phyloP scores from a whole-genome alignment of 129 eudicot genomes.

The Flaveria ramosissima region DNA sequence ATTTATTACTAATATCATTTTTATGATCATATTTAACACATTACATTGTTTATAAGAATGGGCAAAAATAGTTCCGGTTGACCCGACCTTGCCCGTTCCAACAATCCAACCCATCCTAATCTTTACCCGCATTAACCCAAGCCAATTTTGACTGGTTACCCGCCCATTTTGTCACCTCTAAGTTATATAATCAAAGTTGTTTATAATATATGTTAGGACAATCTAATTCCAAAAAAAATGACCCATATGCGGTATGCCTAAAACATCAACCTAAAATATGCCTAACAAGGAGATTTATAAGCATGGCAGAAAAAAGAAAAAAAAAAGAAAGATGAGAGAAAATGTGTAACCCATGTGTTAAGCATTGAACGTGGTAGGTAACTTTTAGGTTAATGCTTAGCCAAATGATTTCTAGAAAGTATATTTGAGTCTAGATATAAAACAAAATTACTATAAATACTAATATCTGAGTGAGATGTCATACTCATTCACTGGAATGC shows the following conservation, averaged over 20 bases:
- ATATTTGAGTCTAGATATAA: not conserved
- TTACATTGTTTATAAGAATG: not conserved
- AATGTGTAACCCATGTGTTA: not conserved
- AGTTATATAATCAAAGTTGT: not conserved
- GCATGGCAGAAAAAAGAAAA: not conserved
- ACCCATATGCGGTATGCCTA: not conserved
- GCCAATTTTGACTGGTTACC: not conserved
- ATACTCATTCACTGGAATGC: slow-evolving; percentile 43
- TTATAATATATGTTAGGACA: not conserved
- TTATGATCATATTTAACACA: not conserved
- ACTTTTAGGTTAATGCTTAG: not conserved
- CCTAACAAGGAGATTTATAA: not conserved
- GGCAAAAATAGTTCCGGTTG: not conserved
- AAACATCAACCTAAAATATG: not conserved
- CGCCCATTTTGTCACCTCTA: not conserved
- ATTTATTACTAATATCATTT: not conserved
- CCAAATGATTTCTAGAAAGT: not conserved
- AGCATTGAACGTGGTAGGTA: not conserved
- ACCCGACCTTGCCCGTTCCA: not conserved
- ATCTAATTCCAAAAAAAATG: slow-evolving; percentile 3
- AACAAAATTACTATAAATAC: slow-evolving; percentile 13
- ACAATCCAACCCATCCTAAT: not conserved
- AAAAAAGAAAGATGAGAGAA: not conserved
- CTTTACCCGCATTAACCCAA: not conserved
- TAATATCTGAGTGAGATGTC: slow-evolving; percentile 19